phyloP scores from a whole-genome alignment of 495 filamentous ascomycete species.

The Corynascus novoguineensis region DNA sequence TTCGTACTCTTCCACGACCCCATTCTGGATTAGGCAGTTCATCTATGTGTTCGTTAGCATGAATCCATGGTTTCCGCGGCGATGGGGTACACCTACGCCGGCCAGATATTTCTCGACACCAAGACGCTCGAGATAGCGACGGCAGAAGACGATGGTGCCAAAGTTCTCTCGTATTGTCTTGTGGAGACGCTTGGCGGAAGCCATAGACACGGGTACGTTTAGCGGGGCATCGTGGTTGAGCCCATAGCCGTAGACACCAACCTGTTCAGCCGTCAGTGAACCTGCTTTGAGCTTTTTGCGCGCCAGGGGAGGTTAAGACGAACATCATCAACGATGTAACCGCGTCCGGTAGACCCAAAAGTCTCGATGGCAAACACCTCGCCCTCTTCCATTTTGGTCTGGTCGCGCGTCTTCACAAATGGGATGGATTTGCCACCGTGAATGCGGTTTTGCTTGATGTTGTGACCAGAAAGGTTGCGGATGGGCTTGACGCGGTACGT shows the following conservation, averaged over 20 bases:
- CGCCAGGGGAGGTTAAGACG: background rate
- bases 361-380: slow-evolving; percentile 92
- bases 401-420: slow-evolving; percentile 72
- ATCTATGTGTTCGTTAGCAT: slow-evolving; percentile 43
- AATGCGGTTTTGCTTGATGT: slow-evolving; percentile 77
- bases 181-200: slow-evolving; percentile 73
- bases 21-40: slow-evolving; percentile 79
- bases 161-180: slow-evolving; percentile 91
- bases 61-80: no score
- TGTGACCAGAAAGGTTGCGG: slow-evolving; percentile 82
- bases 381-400: slow-evolving; percentile 90
- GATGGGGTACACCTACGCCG: slow-evolving; percentile 50
- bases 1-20: slow-evolving; percentile 84
- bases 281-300: background rate
- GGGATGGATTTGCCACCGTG: slow-evolving; percentile 85
- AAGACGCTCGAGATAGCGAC: slow-evolving; percentile 77
- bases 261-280: background rate
- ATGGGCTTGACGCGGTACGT: slow-evolving; percentile 79
- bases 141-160: slow-evolving; percentile 77
- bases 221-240: slow-evolving; percentile 68
- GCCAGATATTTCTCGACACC: slow-evolving; percentile 84
- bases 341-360: slow-evolving; percentile 74
- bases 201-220: slow-evolving; percentile 39
- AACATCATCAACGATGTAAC: slow-evolving; percentile 6
- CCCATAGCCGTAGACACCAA: slow-evolving; percentile 61